Conservation (phyloP, 192 early-diverging fungal species). For the Coemansia sp. region DNA sequence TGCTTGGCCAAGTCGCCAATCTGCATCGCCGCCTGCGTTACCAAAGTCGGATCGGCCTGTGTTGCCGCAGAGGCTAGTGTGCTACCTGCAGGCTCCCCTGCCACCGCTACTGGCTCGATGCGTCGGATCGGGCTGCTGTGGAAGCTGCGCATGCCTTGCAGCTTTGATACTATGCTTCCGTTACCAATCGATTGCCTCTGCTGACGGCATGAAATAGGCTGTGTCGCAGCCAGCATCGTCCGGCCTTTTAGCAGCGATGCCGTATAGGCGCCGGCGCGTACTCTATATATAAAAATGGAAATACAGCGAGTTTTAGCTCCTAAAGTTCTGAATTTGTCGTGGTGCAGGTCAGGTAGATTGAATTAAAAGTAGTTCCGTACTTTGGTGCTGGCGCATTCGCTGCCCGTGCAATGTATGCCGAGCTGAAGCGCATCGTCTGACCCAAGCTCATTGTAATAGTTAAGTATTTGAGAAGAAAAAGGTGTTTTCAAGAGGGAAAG, state of each 20-base stretch:
- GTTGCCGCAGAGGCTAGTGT: not conserved
- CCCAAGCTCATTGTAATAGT: conserved; percentile 7
- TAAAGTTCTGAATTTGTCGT: not conserved
- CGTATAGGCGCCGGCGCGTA: not conserved
- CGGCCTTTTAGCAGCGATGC: not conserved
- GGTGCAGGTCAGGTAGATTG: not conserved
- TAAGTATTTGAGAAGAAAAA: not conserved
- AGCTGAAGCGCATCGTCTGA: conserved; percentile 17
- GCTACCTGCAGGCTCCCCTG: not conserved
- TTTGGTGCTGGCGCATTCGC: conserved; percentile 9
- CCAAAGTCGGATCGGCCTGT: conserved; percentile 9
- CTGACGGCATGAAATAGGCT: not conserved
- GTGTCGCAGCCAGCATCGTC: not conserved
- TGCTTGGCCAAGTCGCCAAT: conserved; percentile 86
- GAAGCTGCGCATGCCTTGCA: conserved; percentile 13
- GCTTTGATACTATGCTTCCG: not conserved
- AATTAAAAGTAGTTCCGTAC: conserved; percentile 1
- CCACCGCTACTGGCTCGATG: not conserved
- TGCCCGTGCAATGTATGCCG: conserved; percentile 17
- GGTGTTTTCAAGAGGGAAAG: too few species aligned
- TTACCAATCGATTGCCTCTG: not conserved
- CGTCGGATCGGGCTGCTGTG: conserved; percentile 18
- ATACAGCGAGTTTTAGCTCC: not conserved
- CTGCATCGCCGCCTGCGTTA: conserved; percentile 57
- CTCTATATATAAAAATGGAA: not conserved